Percentiles rank a stretch among this genome's conserved stretches.
These are phyloP conservation scores for Colletotrichum theobromicola DNA, from an alignment of 2,329 filamentous ascomycete genomes.

Conservation along the genomic window DNA sequence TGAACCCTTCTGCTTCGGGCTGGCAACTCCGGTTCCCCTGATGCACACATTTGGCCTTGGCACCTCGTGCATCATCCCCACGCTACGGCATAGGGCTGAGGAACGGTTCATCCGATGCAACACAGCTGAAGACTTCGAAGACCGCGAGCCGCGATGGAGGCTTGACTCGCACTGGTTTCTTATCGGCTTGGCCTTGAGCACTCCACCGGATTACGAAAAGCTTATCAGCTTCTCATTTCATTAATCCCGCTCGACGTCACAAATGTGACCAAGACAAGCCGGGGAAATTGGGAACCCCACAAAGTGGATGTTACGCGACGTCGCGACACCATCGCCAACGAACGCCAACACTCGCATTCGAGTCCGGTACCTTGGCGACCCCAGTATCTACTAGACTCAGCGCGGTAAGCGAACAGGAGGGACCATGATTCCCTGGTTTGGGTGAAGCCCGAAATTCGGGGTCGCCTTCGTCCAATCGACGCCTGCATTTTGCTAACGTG, in stretches of 20 bases:
- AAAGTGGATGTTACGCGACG: constrained; percentile 21
- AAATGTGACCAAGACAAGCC: background rate
- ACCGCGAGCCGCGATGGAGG: background rate
- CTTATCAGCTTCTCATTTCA: constrained; percentile 4
- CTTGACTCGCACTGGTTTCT: background rate
- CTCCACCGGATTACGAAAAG: background rate
- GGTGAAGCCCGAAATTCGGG: background rate
- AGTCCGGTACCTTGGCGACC: background rate
- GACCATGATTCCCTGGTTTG: background rate
- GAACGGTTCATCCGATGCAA: background rate
- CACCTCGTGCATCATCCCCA: background rate
- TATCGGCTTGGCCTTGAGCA: background rate
- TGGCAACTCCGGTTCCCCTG: background rate
- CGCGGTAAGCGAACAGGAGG: constrained; percentile 9
- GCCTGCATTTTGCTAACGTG: constrained; percentile 1
- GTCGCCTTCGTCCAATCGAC: background rate
- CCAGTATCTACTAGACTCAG: background rate
- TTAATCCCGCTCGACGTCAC: constrained; percentile 11
- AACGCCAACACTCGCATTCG: background rate
- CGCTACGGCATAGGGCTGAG: constrained; percentile 1
- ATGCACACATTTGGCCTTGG: background rate
- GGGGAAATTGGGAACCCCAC: constrained; percentile 12
- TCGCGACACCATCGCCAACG: constrained; percentile 6
- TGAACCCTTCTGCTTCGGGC: background rate
- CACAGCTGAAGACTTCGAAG: background rate